Evolutionary conservation across 371 early-diverging fungal species (phyloP), one percentile per base, ranked within the genome.

Genomic region (Mycotypha africana): DNA sequence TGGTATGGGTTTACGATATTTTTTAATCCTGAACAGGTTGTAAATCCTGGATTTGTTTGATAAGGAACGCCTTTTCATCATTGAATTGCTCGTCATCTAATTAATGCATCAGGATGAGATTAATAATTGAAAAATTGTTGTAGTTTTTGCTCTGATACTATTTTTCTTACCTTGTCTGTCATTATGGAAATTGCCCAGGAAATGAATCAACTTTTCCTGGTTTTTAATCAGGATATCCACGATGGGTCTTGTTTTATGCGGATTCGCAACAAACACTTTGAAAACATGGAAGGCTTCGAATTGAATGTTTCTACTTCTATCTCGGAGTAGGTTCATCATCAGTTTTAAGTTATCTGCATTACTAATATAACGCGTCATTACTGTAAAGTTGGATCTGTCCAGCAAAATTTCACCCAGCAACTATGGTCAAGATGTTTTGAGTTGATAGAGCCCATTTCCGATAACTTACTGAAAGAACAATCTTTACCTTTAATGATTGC

Each of bases 201-300:
- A 98, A 2, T 74, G 61, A 20, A 95, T 75, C 31, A 98, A 68
- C 56, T 89, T 92, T 26, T 95, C 95, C 64, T 85, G 86, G 63
- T 98, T 98, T 65, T 92, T 93, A 22, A 76, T 59, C 53, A 98
- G 67, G 31, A 98, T 96, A 53, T 94, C 95, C 44, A 82, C 62
- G 26, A 98, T 91, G 22, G 91, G 88, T 56, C 85, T 84, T 45
- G 89, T 86, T 75, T 98, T 98, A 66, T 90, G 89, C 17, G 98
- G 98, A 54, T 97, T 98, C 34, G 98, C 98, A 0, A 96, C 96
- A 78, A 98, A 98, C 28, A 96, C 91, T 80, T 98, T 98, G 78
- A 97, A 98, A 21, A 97, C 95, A 70, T 98, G 98, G 76, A 98
- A 98, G 0, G 98, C 97, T 74, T 98, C 98, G 60, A 93, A 97